Evolutionary conservation across 257 asterid genomes (phyloP), one percentile per base, ranked within the genome.

Genomic region (Ophiorrhiza pumila): DNA sequence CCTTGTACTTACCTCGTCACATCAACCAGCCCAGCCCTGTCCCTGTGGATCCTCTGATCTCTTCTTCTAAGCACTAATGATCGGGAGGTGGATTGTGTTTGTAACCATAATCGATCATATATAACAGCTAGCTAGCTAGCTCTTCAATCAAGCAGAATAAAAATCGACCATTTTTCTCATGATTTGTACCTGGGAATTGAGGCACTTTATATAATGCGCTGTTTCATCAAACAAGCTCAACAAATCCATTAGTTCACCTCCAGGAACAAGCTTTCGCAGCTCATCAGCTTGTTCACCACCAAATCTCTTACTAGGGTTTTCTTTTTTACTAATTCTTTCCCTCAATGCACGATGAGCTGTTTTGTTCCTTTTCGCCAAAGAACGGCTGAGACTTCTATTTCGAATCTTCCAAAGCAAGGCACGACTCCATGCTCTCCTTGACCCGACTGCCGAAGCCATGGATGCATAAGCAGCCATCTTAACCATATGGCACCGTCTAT

Each of bases 161-260:
- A 73, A 78, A 70, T 82, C 57, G 46, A 83, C 88, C 32, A 92
- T 78, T 52, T 67, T 80, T 72, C 80, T 82, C 97, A 92, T 92
- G 75, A 92, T 87, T 76, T 88, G 86, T 80, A 90, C 87, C 87
- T 92, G 97, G 6, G 87, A 77, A 69, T 78, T 77, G 11, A 92
- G 92, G 76, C 95, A 90, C 86, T 84, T 79, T 56, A 92, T 85
- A 70, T 88, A 92, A 74, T 92, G 86, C 2, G 89, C 91, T 72
- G 96, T 85, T 84, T 92, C 97, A 70, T 76, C 83, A 74, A 88
- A 77, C 85, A 92, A 77, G 37, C 82, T 83, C 78, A 81, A 56
- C 34, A 75, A 63, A 39, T 47, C 90, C 97, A 92, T 88, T 3
- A 39, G 76, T 68, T 83, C 55, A 5, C 96, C 95, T 0, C 97